Evolutionary conservation across 257 asterid species (phyloP).

Genomic region (Osmanthus fragrans): DNA sequence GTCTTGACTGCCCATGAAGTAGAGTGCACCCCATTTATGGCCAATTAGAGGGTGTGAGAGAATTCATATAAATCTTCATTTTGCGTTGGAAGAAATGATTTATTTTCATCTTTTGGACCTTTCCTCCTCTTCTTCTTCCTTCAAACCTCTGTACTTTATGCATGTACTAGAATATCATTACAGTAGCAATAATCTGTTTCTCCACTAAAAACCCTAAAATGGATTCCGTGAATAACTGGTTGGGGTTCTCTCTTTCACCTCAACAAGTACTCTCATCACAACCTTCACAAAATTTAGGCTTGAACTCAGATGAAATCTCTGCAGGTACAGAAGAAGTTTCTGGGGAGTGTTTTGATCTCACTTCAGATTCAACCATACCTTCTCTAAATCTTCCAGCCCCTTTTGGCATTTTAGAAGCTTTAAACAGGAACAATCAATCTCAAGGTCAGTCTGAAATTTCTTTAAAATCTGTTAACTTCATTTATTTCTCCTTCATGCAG

Average conservation of each 20-base stretch:
- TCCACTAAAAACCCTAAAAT: slow-evolving; percentile 8
- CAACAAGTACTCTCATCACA: slow-evolving; percentile 32
- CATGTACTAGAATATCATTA: slow-evolving; percentile 33
- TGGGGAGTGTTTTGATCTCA: slow-evolving; percentile 54
- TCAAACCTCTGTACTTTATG: slow-evolving; percentile 33
- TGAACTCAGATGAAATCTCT: slow-evolving; percentile 38
- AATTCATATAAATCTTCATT: slow-evolving; percentile 31
- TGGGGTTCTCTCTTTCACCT: slow-evolving; percentile 70
- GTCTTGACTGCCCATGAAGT: neutral
- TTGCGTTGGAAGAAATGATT: slow-evolving; percentile 28
- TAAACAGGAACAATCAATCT: slow-evolving; percentile 42
- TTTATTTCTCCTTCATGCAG: neutral
- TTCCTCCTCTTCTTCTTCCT: slow-evolving; percentile 27
- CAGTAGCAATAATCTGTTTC: neutral
- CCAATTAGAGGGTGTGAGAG: slow-evolving; percentile 1
- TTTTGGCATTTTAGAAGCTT: slow-evolving; percentile 55
- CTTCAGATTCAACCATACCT: slow-evolving; percentile 45
- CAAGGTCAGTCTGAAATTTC: slow-evolving; percentile 38
- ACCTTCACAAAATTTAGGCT: slow-evolving; percentile 23
- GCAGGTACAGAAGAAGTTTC: slow-evolving; percentile 10
- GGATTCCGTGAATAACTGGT: slow-evolving; percentile 69
- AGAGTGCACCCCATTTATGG: slow-evolving; percentile 8
- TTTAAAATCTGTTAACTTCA: neutral
- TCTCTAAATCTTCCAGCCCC: slow-evolving; percentile 50
- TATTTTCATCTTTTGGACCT: slow-evolving; percentile 23